Evolutionary conservation across 345 rosid genomes (phyloP), one percentile per base, ranked within the genome.

Genomic region (Erodium maritimum): DNA sequence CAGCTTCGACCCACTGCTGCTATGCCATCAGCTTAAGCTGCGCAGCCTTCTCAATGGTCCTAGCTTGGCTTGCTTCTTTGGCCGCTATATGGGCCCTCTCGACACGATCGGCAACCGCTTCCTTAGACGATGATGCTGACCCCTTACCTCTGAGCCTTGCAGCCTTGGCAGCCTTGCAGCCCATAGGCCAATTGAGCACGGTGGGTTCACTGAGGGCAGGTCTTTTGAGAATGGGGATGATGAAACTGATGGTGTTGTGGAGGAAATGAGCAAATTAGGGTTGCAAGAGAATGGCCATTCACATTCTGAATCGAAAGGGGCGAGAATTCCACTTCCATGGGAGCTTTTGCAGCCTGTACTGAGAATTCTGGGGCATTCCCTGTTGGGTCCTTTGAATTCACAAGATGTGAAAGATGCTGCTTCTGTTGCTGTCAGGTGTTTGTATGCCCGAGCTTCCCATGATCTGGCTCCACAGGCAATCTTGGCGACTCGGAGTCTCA

Each of bases 391-490:
- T 14, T 73, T 81, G 77, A 93, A 80, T 70, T 60, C 75, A 0
- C 85, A 77, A 60, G 94, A 87, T 64, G 95, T 85, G 0, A 89
- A 85, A 67, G 94, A 83, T 52, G 74, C 77, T 0, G 95, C 97
- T 51, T 87, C 95, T 0, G 63, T 77, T 68, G 87, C 95, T 0
- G 86, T 89, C 23, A 78, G 87, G 67, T 69, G 91, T 50, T 61
- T 93, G 81, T 89, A 79, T 53, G 97, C 90, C 2, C 81, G 99
- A 66, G 99, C 86, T 10, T 89, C 96, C 66, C 99, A 93, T 75
- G 99, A 93, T 72, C 66, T 93, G 79, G 73, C 69, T 66, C 96
- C 99, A 0, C 99, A 87, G 67, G 91, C 95, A 5, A 87, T 93
- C 65, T 56, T 93, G 66, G 97, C 90, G 4, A 80, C 96, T 0